Conservation (phyloP, 108 stramenopile genomes). For the Bacterosira constricta region DNA sequence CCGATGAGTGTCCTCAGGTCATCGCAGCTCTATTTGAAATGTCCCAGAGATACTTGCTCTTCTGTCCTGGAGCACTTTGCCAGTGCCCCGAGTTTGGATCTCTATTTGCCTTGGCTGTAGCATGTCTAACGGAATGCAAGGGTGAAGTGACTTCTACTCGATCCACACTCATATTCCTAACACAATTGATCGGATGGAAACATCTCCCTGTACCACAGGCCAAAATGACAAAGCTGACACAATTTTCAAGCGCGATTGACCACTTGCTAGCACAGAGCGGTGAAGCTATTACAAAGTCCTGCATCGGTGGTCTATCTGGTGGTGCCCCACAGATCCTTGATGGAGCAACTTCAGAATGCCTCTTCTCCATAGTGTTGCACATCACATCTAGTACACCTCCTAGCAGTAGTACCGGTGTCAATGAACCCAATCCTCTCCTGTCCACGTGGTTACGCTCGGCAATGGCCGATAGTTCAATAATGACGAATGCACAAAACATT, state of each 20-base stretch:
- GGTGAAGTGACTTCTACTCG: constrained; percentile 59
- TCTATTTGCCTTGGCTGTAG: constrained; percentile 48
- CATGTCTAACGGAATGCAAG: constrained; percentile 53
- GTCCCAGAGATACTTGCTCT: constrained; percentile 57
- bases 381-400: constrained; percentile 13
- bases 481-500: neutral
- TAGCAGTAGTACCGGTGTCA: no score
- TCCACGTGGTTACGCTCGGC: constrained; percentile 20
- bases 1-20: constrained; percentile 40
- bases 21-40: constrained; percentile 57
- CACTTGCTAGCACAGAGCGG: constrained; percentile 51
- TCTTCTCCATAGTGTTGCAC: constrained; percentile 51
- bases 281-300: constrained; percentile 35
- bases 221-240: constrained; percentile 21
- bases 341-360: constrained; percentile 52
- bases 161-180: constrained; percentile 53
- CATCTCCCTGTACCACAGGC: constrained; percentile 33
- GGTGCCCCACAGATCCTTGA: constrained; percentile 61
- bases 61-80: constrained; percentile 54
- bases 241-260: constrained; percentile 32
- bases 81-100: constrained; percentile 42
- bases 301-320: constrained; percentile 54
- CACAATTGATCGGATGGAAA: constrained; percentile 70
- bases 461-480: constrained; percentile 11
- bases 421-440: constrained; percentile 20